These are phyloP conservation scores for Asterochloris sp. DNA, from an alignment of 139 green algal genomes.

Conservation along the genomic window DNA sequence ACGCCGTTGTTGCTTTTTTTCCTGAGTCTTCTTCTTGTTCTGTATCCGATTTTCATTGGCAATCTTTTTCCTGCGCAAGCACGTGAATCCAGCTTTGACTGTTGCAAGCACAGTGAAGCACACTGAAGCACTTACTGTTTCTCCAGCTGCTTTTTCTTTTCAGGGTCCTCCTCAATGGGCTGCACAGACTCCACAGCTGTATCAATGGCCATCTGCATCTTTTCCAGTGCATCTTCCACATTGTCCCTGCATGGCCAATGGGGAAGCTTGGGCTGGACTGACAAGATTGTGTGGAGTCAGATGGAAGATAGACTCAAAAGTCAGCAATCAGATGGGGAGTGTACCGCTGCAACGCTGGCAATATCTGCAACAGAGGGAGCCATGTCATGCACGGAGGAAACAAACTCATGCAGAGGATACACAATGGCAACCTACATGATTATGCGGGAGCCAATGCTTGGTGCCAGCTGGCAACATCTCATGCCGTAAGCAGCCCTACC, in stretches of 20 bases:
- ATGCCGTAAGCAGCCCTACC: too few species aligned
- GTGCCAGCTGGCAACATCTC: too few species aligned
- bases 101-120: background rate
- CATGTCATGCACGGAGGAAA: too few species aligned
- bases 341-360: too few species aligned
- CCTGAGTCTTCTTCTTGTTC: constrained; percentile 69
- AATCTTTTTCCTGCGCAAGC: constrained; percentile 54
- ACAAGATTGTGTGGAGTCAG: background rate
- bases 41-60: constrained; percentile 75
- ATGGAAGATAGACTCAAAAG: background rate
- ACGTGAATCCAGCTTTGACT: background rate
- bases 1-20: constrained; percentile 77
- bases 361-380: too few species aligned
- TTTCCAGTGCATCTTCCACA: constrained; percentile 84
- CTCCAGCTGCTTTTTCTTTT: constrained; percentile 74
- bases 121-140: constrained; percentile 44
- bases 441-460: too few species aligned
- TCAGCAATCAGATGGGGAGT: background rate
- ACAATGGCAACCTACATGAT: too few species aligned
- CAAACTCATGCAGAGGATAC: too few species aligned
- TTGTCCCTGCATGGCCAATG: constrained; percentile 68
- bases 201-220: constrained; percentile 86
- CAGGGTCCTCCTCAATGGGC: constrained; percentile 68
- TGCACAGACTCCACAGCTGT: constrained; percentile 66
- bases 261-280: background rate